These are phyloP conservation scores for Pseudogymnoascus sp. DNA, from an alignment of 2,329 filamentous ascomycete species.

Conservation along the genomic window DNA sequence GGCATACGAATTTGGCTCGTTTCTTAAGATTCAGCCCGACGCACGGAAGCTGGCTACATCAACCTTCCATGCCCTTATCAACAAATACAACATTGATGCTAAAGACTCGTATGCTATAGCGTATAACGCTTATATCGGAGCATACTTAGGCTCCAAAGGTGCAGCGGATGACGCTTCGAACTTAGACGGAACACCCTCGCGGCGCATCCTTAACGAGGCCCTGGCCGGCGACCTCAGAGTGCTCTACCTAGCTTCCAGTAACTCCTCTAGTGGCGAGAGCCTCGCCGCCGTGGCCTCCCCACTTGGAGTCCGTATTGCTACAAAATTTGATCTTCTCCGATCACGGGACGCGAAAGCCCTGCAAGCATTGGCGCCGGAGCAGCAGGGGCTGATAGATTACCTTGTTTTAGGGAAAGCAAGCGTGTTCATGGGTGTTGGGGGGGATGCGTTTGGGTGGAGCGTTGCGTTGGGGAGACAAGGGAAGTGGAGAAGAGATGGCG, in stretches of 20 bases:
- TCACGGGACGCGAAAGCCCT: constrained; percentile 30
- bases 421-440: constrained; percentile 37
- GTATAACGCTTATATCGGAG: constrained; percentile 24
- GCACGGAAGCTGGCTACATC: constrained; percentile 27
- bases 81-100: constrained; percentile 24
- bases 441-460: constrained; percentile 41
- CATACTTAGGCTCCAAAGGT: constrained; percentile 31
- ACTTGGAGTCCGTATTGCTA: constrained; percentile 33
- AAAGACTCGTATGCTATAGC: constrained; percentile 24
- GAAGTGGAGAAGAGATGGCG: background rate
- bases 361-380: constrained; percentile 36
- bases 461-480: constrained; percentile 27
- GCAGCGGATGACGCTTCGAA: constrained; percentile 29
- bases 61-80: constrained; percentile 26
- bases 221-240: constrained; percentile 24
- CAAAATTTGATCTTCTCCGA: constrained; percentile 37
- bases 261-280: constrained; percentile 29
- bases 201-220: constrained; percentile 30
- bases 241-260: constrained; percentile 39
- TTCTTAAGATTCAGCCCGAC: constrained; percentile 30
- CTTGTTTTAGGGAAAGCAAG: constrained; percentile 38
- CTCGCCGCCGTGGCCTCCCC: constrained; percentile 33
- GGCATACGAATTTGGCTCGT: constrained; percentile 32
- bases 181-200: constrained; percentile 29
- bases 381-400: constrained; percentile 43